A percentile compares a stretch with the other conserved stretches of the same genome.
These are phyloP conservation scores for Hirsutella thompsonii DNA, from an alignment of 2,329 filamentous ascomycete genomes.

Conservation along the genomic window DNA sequence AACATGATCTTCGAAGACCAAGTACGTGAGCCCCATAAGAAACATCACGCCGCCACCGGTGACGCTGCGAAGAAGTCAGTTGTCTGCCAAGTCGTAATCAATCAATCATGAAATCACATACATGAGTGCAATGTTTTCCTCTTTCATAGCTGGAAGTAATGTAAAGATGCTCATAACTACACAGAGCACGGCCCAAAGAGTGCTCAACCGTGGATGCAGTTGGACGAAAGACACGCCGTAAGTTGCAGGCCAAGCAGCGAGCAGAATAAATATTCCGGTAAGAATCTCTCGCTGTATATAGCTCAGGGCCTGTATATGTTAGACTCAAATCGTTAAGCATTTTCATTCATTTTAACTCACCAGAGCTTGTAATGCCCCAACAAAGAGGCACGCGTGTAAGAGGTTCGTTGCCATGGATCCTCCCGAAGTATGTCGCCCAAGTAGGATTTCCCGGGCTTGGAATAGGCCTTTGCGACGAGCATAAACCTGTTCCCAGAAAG, in stretches of 20 bases:
- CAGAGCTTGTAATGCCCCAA: conserved; percentile 67
- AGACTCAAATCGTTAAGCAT: background rate
- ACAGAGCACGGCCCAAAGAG: conserved; percentile 67
- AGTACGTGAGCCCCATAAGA: conserved; percentile 60
- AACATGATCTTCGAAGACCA: conserved; percentile 60
- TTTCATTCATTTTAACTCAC: conserved; percentile 30
- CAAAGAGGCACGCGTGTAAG: conserved; percentile 52
- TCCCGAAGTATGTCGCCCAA: conserved; percentile 53
- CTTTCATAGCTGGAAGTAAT: conserved; percentile 73
- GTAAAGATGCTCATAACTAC: conserved; percentile 83
- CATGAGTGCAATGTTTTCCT: conserved; percentile 65
- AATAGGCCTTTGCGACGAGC: conserved; percentile 58
- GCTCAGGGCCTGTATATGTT: conserved; percentile 55
- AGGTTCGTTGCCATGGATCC: conserved; percentile 44
- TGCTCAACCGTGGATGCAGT: conserved; percentile 48
- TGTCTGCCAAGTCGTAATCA: no score
- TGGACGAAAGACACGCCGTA: conserved; percentile 64
- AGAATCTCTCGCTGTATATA: conserved; percentile 87
- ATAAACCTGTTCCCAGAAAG: conserved; percentile 95
- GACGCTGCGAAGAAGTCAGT: conserved; percentile 34
- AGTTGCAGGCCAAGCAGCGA: conserved; percentile 62
- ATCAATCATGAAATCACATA: conserved; percentile 29
- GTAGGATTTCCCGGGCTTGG: conserved; percentile 54
- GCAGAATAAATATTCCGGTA: conserved; percentile 66
- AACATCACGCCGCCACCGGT: conserved; percentile 70